Percentiles rank a stretch among this genome's conserved stretches.
phyloP scores from a whole-genome alignment of 805 yeast genomes.

The Debaryomyces castellii region DNA sequence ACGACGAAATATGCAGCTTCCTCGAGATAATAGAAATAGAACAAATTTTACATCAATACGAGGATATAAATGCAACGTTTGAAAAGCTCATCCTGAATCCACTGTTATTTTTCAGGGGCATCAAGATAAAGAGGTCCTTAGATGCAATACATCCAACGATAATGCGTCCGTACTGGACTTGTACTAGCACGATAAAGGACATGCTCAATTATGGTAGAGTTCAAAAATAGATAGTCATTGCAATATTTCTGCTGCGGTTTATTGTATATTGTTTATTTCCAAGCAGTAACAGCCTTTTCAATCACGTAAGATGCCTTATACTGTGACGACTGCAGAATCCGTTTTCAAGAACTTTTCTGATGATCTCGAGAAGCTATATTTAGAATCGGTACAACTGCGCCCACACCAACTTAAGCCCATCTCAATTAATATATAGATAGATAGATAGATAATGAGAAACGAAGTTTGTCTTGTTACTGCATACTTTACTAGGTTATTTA shows the following conservation, averaged over 20 bases:
- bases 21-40: slow-evolving; percentile 16
- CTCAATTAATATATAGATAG: not conserved
- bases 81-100: slow-evolving; percentile 3
- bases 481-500: too few relatives aligned
- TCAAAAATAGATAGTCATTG: too few relatives aligned
- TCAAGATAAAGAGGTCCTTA: slow-evolving; percentile 4
- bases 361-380: not conserved
- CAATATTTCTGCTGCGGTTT: too few relatives aligned
- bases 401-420: not conserved
- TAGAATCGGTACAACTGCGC: not conserved
- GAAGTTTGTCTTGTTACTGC: too few relatives aligned
- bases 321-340: too few relatives aligned
- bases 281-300: too few relatives aligned
- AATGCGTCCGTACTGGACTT: slow-evolving; percentile 14
- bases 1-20: slow-evolving; percentile 25
- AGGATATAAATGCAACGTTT: slow-evolving; percentile 6
- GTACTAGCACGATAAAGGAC: slow-evolving; percentile 10
- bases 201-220: not conserved
- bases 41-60: slow-evolving; percentile 9
- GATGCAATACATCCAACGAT: not conserved
- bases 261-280: too few relatives aligned
- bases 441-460: too few relatives aligned
- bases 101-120: not conserved
- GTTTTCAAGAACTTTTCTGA: too few relatives aligned
- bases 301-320: too few relatives aligned